Conservation (phyloP, 805 yeast species). For the Debaryomyces tyrocola region DNA sequence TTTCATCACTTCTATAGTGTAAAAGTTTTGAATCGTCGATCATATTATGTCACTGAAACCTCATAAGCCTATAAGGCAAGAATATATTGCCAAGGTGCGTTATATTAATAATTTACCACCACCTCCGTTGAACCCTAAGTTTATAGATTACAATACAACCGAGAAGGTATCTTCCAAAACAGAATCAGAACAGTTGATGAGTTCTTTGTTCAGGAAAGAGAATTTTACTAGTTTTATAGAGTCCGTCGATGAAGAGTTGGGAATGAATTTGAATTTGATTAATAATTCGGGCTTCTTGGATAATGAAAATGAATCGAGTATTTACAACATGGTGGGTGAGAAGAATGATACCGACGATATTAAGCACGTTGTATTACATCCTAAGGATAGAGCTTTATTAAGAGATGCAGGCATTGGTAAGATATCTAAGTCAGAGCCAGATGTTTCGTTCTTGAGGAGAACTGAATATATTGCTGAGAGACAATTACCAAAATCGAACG, state of each 20-base stretch:
- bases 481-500: constrained; percentile 24
- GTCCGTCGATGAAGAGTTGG: constrained; percentile 59
- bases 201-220: constrained; percentile 73
- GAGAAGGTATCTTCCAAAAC: constrained; percentile 33
- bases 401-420: constrained; percentile 70
- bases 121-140: constrained; percentile 88
- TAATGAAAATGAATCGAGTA: constrained; percentile 48
- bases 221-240: constrained; percentile 63
- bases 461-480: constrained; percentile 87
- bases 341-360: constrained; percentile 25
- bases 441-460: constrained; percentile 84
- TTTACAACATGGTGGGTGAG: constrained; percentile 24
- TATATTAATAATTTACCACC: constrained; percentile 89
- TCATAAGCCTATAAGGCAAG: constrained; percentile 55
- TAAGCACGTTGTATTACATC: constrained; percentile 53
- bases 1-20: no score
- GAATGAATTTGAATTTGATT: constrained; percentile 75
- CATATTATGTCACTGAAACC: constrained; percentile 23
- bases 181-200: constrained; percentile 52
- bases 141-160: constrained; percentile 55
- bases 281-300: constrained; percentile 68
- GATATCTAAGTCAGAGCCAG: constrained; percentile 43
- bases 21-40: no score
- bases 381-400: constrained; percentile 72
- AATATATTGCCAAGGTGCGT: constrained; percentile 77